phyloP scores from a whole-genome alignment of 306 rosid genomes.

The Corylus americana region DNA sequence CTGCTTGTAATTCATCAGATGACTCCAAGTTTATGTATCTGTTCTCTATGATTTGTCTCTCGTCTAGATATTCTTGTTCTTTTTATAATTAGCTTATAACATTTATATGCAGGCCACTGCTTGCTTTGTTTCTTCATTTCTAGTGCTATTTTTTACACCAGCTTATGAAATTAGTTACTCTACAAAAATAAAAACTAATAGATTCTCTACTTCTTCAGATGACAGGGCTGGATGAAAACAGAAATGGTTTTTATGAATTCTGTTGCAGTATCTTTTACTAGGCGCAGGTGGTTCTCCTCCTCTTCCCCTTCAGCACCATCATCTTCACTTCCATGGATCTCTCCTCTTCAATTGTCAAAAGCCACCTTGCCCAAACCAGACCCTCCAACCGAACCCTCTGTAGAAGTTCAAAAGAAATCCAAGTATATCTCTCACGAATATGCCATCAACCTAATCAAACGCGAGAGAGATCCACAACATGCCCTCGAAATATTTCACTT shows the following conservation, averaged over 20 bases:
- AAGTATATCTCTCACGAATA: slow-evolving; percentile 60
- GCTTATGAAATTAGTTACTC: background rate
- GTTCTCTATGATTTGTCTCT: background rate
- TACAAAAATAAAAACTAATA: background rate
- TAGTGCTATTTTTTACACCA: background rate
- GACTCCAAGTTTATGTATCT: background rate
- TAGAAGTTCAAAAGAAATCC: slow-evolving; percentile 40
- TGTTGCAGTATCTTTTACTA: slow-evolving; percentile 24
- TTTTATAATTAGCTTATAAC: background rate
- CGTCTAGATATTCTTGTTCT: background rate
- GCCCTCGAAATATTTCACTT: slow-evolving; percentile 75
- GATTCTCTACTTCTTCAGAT: slow-evolving; percentile 19
- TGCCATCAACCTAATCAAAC: slow-evolving; percentile 64
- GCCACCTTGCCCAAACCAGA: slow-evolving; percentile 41
- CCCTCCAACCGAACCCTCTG: slow-evolving; percentile 41
- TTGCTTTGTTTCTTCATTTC: background rate
- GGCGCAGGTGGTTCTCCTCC: slow-evolving; percentile 27
- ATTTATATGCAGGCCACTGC: background rate
- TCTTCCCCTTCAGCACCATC: slow-evolving; percentile 21
- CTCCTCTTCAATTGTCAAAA: slow-evolving; percentile 59
- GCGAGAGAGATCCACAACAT: slow-evolving; percentile 77
- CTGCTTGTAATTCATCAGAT: background rate
- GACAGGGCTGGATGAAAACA: slow-evolving; percentile 15
- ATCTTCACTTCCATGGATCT: slow-evolving; percentile 64
- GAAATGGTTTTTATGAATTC: slow-evolving; percentile 43